Evolutionary conservation across 306 rosid genomes (phyloP).

Genomic region (Cucurbita moschata): DNA sequence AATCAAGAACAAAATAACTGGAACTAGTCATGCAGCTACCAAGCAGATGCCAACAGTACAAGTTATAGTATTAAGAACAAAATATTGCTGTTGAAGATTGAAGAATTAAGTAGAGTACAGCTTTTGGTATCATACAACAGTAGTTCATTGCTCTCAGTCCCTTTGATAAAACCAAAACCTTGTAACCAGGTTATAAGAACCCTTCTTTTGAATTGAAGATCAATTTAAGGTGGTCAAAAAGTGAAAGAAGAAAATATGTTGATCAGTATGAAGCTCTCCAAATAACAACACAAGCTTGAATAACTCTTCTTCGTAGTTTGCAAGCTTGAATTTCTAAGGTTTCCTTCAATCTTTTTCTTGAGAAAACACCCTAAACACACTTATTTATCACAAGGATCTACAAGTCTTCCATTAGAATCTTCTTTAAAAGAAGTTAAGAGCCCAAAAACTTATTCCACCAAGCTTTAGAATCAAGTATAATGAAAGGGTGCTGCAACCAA

Average conservation of each 20-base stretch:
- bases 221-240: neutral
- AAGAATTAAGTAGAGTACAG: neutral
- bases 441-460: neutral
- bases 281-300: neutral
- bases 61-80: neutral
- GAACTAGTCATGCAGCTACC: neutral
- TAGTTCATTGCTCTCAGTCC: neutral
- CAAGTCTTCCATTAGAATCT: neutral
- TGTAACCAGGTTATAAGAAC: neutral
- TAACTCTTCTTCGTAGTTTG: too few relatives aligned
- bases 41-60: neutral
- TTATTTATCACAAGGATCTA: neutral
- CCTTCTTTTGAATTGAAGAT: neutral
- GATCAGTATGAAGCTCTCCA: neutral
- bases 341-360: neutral
- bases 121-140: neutral
- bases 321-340: neutral
- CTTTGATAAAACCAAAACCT: neutral
- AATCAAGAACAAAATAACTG: neutral
- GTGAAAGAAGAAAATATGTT: neutral
- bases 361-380: neutral
- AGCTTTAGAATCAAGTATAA: neutral
- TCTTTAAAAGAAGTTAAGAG: neutral
- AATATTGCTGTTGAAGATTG: neutral
- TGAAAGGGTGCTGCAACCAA: neutral